Evolutionary conservation across 495 filamentous ascomycete genomes (phyloP).

Genomic region (Penicillium ochrochloron): DNA sequence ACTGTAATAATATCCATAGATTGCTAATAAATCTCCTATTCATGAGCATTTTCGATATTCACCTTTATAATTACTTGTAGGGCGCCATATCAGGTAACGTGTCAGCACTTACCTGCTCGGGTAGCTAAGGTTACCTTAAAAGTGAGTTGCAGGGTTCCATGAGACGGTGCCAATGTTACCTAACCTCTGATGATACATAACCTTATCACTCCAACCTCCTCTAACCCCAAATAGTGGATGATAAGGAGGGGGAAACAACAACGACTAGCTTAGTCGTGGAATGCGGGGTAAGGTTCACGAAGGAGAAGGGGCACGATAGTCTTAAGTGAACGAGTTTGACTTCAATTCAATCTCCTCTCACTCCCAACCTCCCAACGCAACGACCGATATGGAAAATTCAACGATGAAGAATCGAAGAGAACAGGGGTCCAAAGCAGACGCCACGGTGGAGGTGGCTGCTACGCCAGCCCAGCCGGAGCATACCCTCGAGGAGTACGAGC

Average conservation of each 20-base stretch:
- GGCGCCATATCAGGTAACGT: background rate
- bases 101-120: background rate
- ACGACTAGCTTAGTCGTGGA: background rate
- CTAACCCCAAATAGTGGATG: background rate
- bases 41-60: background rate
- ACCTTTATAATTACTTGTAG: background rate
- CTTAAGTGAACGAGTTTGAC: background rate
- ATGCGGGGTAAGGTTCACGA: constrained; percentile 5
- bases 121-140: background rate
- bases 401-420: background rate
- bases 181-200: background rate
- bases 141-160: background rate
- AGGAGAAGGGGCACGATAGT: background rate
- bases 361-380: background rate
- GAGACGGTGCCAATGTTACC: constrained; percentile 3
- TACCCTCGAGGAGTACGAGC: constrained; percentile 41
- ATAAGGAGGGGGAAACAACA: constrained; percentile 1
- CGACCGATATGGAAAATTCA: constrained; percentile 9
- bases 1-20: constrained; percentile 1
- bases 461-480: constrained; percentile 17
- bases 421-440: constrained; percentile 12
- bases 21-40: constrained; percentile 6
- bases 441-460: constrained; percentile 12
- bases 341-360: background rate
- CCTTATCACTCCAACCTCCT: background rate